These are phyloP conservation scores for Aquilaria malaccensis DNA, from an alignment of 345 rosid genomes.

Conservation along the genomic window DNA sequence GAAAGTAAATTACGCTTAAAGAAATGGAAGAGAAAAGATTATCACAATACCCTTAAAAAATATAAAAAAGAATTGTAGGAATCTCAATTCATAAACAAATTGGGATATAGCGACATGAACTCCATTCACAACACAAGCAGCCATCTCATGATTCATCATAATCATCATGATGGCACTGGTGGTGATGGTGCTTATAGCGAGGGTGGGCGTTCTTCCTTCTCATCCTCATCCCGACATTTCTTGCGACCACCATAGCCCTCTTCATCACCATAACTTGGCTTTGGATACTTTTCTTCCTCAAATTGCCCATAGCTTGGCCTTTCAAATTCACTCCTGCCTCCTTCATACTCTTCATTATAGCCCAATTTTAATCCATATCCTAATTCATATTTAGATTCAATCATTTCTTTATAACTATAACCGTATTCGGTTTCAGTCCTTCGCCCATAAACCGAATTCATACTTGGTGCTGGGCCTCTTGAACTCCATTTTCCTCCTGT, in stretches of 20 bases:
- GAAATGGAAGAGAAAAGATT: too few species aligned
- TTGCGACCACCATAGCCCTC: constrained; percentile 76
- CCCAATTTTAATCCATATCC: constrained; percentile 22
- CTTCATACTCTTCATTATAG: constrained; percentile 22
- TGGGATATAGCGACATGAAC: constrained; percentile 18
- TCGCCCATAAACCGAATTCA: constrained; percentile 31
- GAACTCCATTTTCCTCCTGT: constrained; percentile 24
- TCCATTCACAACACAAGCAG: constrained; percentile 6
- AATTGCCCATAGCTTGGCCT: constrained; percentile 30
- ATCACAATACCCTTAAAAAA: too few species aligned
- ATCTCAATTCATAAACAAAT: too few species aligned
- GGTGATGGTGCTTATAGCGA: constrained; percentile 48
- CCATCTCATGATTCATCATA: constrained; percentile 49
- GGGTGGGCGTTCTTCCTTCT: constrained; percentile 31
- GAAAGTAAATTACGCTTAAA: too few species aligned
- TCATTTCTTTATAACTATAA: constrained; percentile 15
- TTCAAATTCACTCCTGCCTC: constrained; percentile 16
- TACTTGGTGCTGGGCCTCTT: constrained; percentile 22
- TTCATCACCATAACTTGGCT: constrained; percentile 44
- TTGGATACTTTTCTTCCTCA: constrained; percentile 34
- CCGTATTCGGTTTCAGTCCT: constrained; percentile 14
- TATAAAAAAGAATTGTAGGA: too few species aligned
- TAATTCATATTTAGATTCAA: constrained; percentile 21
- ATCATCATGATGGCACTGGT: constrained; percentile 45
- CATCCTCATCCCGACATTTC: constrained; percentile 57